Base-by-base conservation (phyloP, 345 rosid species). In the Dimocarpus longan region DNA sequence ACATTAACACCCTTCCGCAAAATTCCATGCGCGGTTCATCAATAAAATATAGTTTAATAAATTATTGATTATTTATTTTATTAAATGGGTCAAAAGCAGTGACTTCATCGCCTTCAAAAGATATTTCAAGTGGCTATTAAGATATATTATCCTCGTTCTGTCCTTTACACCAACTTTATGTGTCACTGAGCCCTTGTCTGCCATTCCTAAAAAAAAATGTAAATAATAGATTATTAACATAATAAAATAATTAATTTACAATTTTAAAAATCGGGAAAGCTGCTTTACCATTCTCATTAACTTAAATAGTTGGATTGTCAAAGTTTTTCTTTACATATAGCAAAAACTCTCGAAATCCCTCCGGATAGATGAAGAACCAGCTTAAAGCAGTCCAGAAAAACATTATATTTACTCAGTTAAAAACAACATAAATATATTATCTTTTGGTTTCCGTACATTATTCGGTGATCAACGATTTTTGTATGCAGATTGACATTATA, bases 201-300 rank as follows among this genome's bases (percentile, higher is more conserved):
- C 84, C 6, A 81, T 24, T 19, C 87, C 81, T 81, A 63, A 5
- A 13, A 4, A 52, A 2, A 26, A n/a, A 0, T 19, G 8, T 0
- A 52, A 71, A 48, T 16, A 22, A 13, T 39, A 24, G 9, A 6
- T 42, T 39, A 32, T 5, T 42, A 22, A 19, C 2, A 13, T 28
- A 65, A 26, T 26, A 26, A 26, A 26, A 26, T 26, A 26, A 26
- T 0, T 26, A 26, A 26, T 26, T 26, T 26, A 26, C 28, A 26
- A 0, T 26, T 26, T 26, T 26, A 66, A 24, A 6, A 24, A 15
- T 5, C 4, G 22, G 1, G 15, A 6, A 1, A 42, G 4, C 42
- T 19, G 42, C 12, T 65, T 78, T 71, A 83, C 88, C 86, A 63
- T 86, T 86, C 26, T 86, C 88, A 39, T 83, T 81, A 12, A 86